Conservation (phyloP, 176 grass and related monocot genomes). For the Oryza glumipatula region DNA sequence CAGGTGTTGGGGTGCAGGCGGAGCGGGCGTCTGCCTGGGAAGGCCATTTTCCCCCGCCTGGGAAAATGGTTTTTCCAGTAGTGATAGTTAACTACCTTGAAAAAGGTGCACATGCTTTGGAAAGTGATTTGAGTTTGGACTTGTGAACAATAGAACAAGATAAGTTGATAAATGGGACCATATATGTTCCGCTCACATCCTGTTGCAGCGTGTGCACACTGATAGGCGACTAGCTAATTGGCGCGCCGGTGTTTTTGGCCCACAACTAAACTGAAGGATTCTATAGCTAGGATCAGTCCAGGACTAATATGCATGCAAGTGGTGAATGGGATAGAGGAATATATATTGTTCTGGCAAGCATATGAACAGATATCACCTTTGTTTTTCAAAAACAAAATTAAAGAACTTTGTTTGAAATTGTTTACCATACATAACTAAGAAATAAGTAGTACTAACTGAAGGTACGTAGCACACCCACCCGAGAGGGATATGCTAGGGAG, state of each 20-base stretch:
- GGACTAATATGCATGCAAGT: not conserved
- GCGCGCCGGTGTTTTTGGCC: not conserved
- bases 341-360: not conserved
- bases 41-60: no score
- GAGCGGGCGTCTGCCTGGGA: no score
- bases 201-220: not conserved
- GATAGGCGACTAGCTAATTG: not conserved
- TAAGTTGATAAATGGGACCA: not conserved
- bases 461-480: no score
- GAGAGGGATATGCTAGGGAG: no score
- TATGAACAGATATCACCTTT: not conserved
- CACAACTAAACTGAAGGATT: slow-evolving; percentile 2
- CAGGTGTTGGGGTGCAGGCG: no score
- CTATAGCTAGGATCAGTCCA: not conserved
- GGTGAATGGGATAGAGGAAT: not conserved
- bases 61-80: no score
- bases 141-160: not conserved
- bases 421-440: not conserved
- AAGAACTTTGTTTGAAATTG: not conserved
- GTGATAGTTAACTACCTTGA: no score
- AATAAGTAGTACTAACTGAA: no score
- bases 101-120: not conserved
- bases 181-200: not conserved
- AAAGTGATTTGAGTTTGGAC: not conserved
- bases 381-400: not conserved